Base-by-base conservation (phyloP, 306 rosid species). In the Psophocarpus tetragonolobus region DNA sequence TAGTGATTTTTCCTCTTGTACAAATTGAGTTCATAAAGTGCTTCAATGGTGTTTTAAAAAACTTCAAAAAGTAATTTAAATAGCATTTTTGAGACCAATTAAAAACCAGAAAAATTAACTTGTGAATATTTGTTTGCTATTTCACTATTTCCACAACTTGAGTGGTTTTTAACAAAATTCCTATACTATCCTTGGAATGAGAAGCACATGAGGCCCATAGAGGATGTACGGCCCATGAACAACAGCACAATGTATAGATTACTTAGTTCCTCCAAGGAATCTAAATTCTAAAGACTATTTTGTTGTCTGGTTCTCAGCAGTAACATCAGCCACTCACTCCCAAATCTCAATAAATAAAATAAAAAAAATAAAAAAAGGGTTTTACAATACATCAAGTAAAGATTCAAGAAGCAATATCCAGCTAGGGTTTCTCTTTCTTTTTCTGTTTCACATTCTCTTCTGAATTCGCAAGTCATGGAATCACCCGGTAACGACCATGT, bases 381-480 rank as follows among this genome's bases (percentile, higher is more conserved):
- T 79, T 79, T 71, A 70, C 72, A 12, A 29, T n/a, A 35, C n/a
- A n/a, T n/a, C n/a, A 61, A 32, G 1, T 29, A 36, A 42, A 36
- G n/a, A n/a, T n/a, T n/a, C 24, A 30, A 36, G 48, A 38, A 53
- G 2, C 29, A 9, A 41, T 39, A 26, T 38, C 87, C 13, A 35
- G 32, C 87, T 84, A 84, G 87, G 87, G 87, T 76, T 84, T 54
- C 68, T 50, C 72, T 2, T 35, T 33, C 2, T 23, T 35, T 53
- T 27, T 56, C 18, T 26, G 70, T 63, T 24, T 54, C 58, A 11
- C 68, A 36, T 56, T 10, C 39, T 50, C 75, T 9, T 9, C 27
- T 26, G 23, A 48, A 5, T 58, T 84, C 62, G n/a, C 18, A 61
- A 69, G 29, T 87, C 87, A 93, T 93, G 98, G 98, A 93, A 64